Conservation (phyloP, 1,284 basidiomycete genomes). For the Volvariella surrecta region DNA sequence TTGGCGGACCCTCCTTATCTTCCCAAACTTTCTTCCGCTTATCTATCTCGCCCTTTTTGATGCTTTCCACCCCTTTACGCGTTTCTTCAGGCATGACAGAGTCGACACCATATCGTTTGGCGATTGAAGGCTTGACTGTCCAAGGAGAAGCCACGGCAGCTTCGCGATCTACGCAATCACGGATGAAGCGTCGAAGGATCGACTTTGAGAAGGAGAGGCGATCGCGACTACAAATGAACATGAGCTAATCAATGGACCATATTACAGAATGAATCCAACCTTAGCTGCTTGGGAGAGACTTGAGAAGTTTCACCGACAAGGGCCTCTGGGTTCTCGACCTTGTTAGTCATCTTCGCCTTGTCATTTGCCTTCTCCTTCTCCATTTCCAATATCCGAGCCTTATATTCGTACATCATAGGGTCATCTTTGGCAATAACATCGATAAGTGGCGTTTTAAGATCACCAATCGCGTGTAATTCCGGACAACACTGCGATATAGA, state of each 20-base stretch:
- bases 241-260: conserved; percentile 2
- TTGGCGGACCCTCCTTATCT: conserved; percentile 69
- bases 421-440: conserved; percentile 72
- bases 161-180: conserved; percentile 89
- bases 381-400: conserved; percentile 76
- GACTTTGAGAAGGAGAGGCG: conserved; percentile 94
- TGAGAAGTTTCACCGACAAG: not conserved
- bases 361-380: conserved; percentile 61
- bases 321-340: conserved; percentile 51
- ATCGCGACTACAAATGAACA: conserved; percentile 60
- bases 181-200: conserved; percentile 91
- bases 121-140: conserved; percentile 85
- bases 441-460: conserved; percentile 69
- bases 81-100: conserved; percentile 81
- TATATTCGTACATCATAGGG: conserved; percentile 81
- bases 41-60: conserved; percentile 83
- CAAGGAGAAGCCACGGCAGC: conserved; percentile 90
- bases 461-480: conserved; percentile 43
- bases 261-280: not conserved
- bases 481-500: conserved; percentile 9
- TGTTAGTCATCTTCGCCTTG: conserved; percentile 46
- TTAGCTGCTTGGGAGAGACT: not conserved
- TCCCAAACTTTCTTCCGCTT: conserved; percentile 86
- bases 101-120: conserved; percentile 76
- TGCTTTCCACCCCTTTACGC: conserved; percentile 67